phyloP scores from a whole-genome alignment of 2,329 filamentous ascomycete species.

The Fusarium globosum region DNA sequence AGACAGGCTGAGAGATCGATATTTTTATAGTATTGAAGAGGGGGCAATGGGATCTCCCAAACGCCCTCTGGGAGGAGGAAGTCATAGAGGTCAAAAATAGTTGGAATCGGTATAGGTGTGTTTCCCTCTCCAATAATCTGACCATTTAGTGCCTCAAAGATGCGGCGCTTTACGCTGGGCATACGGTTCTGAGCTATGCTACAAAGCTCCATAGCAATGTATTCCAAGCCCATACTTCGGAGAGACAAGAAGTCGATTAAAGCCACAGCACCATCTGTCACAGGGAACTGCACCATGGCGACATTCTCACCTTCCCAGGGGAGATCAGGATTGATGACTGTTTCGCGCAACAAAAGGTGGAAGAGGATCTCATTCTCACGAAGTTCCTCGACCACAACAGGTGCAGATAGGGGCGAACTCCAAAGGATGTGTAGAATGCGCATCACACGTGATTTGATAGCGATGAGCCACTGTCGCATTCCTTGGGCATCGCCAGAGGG shows the following conservation, averaged over 20 bases:
- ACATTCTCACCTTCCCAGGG: conserved; percentile 79
- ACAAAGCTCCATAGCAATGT: conserved; percentile 86
- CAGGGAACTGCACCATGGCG: conserved; percentile 72
- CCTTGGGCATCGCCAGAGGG: conserved; percentile 71
- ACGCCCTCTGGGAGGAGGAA: conserved; percentile 72
- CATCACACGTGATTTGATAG: conserved; percentile 75
- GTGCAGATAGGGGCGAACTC: conserved; percentile 81
- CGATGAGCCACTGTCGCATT: conserved; percentile 75
- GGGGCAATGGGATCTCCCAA: conserved; percentile 64
- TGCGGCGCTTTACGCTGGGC: conserved; percentile 75
- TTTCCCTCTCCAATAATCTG: conserved; percentile 75
- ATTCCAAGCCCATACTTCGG: conserved; percentile 83
- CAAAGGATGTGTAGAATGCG: conserved; percentile 84
- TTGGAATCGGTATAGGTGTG: conserved; percentile 74
- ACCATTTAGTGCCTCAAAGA: conserved; percentile 81
- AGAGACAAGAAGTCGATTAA: conserved; percentile 82
- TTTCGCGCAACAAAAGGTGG: conserved; percentile 76
- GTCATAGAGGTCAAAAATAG: conserved; percentile 92
- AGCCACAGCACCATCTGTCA: conserved; percentile 73
- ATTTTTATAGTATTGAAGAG: conserved; percentile 70
- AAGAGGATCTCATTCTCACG: conserved; percentile 84
- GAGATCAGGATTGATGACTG: conserved; percentile 74
- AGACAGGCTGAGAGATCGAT: conserved; percentile 75
- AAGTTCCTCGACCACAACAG: conserved; percentile 81
- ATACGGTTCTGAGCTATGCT: conserved; percentile 77